Evolutionary conservation across 1,284 basidiomycete genomes (phyloP).

Genomic region (Wolfiporia cocos): DNA sequence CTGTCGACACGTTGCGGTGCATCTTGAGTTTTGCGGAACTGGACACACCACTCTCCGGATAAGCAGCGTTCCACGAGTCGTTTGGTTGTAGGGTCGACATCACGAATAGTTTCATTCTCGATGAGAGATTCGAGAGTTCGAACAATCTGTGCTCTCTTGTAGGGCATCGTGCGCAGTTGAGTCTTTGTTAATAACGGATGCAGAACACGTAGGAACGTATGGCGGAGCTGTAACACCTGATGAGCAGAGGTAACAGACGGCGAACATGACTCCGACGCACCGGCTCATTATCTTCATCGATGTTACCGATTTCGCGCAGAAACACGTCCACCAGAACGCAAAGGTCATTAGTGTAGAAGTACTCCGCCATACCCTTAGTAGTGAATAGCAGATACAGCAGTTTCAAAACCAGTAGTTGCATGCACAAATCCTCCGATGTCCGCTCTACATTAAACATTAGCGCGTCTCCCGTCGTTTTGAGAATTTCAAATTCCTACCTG

Average conservation of each 20-base stretch:
- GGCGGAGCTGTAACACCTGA: conserved; percentile 81
- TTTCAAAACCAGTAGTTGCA: conserved; percentile 94
- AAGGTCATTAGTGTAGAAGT: conserved; percentile 98
- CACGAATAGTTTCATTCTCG: conserved; percentile 70
- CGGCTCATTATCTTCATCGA: conserved; percentile 92
- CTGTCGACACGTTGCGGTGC: conserved; percentile 25
- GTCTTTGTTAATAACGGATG: conserved; percentile 95
- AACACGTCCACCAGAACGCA: conserved; percentile 96
- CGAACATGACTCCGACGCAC: no score
- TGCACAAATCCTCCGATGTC: conserved; percentile 86
- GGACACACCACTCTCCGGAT: conserved; percentile 81
- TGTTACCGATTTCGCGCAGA: conserved; percentile 83
- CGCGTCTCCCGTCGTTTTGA: neutral
- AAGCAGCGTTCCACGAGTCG: conserved; percentile 92
- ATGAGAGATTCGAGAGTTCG: conserved; percentile 78
- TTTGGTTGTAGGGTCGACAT: conserved; percentile 82
- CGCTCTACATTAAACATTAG: conserved; percentile 45
- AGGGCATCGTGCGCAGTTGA: conserved; percentile 78
- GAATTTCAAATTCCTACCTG: conserved; percentile 53
- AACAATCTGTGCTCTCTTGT: conserved; percentile 90
- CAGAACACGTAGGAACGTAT: conserved; percentile 95
- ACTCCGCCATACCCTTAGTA: conserved; percentile 89
- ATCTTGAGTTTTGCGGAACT: conserved; percentile 38
- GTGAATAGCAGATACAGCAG: conserved; percentile 94
- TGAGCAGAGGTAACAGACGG: no score